A percentile compares a stretch with the other conserved stretches of the same genome.
These are phyloP conservation scores for Rhododendron williamsianum DNA, from an alignment of 148 eudicot genomes.

Conservation along the genomic window DNA sequence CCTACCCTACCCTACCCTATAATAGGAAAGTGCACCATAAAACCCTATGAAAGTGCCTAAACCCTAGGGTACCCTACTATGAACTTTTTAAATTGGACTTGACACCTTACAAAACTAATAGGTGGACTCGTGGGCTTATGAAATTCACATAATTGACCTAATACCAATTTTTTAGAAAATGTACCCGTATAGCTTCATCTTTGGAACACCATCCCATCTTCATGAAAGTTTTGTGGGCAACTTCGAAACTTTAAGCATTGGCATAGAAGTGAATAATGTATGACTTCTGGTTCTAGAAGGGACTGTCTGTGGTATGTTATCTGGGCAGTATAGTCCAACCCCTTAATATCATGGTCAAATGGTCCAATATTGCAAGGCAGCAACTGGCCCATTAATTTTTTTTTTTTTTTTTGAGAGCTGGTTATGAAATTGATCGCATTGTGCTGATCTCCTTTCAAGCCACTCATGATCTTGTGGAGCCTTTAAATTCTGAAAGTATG, in stretches of 20 bases:
- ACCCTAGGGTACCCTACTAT: no score
- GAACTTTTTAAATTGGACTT: no score
- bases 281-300: background rate
- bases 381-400: background rate
- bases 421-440: background rate
- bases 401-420: background rate
- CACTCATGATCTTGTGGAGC: background rate
- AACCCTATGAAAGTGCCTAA: no score
- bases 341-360: background rate
- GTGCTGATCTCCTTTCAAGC: background rate
- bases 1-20: no score
- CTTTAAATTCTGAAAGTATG: background rate
- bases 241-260: background rate
- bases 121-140: no score
- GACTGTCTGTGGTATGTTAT: background rate
- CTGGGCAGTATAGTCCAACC: background rate
- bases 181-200: background rate
- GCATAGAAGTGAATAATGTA: background rate
- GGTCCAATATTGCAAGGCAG: background rate
- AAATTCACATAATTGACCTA: no score
- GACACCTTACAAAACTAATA: no score
- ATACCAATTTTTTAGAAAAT: background rate
- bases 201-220: background rate
- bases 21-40: no score
- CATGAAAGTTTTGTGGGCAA: background rate